Evolutionary conservation across 306 rosid genomes (phyloP), one percentile per base, ranked within the genome.

Genomic region (Castanea crenata): DNA sequence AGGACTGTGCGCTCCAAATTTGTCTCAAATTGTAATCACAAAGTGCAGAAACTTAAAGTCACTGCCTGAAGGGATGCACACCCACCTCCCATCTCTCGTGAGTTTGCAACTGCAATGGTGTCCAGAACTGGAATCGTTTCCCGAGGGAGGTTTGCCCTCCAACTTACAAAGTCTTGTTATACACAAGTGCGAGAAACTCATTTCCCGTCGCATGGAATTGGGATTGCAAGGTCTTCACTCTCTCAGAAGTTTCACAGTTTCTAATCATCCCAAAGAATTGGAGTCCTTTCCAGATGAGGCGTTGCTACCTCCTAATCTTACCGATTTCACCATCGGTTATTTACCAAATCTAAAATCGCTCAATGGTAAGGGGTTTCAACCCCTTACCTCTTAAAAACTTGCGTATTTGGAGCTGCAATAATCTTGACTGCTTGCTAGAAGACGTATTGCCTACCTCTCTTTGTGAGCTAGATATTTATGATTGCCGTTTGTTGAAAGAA

Each of bases 81-180:
- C 2, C 10, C 3, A 7, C 46, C 46, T 38, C 46, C 46, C 46
- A 7, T 38, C 46, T 38, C 46, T 38, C 0, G 11, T 38, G 11
- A 0, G 0, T 38, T 38, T 38, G 2, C 0, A 0, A 0, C 3
- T 38, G 0, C 0, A 0, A 0, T 0, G 0, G 0, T 38, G 46
- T 38, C 11, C 0, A 7, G 0, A 38, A 7, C 3, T 38, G 3
- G 2, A 7, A 1, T 38, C 10, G 3, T 38, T 38, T 38, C 11
- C 46, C 46, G 46, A 38, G 46, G 46, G 46, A 38, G 46, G 11
- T 38, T 38, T 38, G 46, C 46, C 46, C 46, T 38, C 46, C 11
- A 38, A 10, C 2, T 38, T 38, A 38, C 11, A 7, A 38, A 7
- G 11, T 7, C 46, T 38, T 6, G 2, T 0, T 1, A 38, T 38